phyloP scores from a whole-genome alignment of 2,329 filamentous ascomycete genomes.

The Calonectria pteridis region DNA sequence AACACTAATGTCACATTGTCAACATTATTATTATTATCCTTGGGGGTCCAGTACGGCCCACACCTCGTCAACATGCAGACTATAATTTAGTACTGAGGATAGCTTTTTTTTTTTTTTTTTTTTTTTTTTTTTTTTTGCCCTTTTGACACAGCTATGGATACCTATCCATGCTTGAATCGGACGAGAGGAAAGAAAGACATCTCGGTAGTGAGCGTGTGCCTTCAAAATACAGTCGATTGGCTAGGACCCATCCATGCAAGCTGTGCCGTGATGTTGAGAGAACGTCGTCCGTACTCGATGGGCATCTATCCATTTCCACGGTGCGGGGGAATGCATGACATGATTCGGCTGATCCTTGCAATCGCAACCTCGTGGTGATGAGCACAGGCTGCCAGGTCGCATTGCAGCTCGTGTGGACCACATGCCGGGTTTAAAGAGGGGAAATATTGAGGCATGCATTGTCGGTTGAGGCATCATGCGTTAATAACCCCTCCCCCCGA shows the following conservation, averaged over 20 bases:
- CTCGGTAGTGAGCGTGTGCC: background rate
- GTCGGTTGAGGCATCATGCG: background rate
- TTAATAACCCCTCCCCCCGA: background rate
- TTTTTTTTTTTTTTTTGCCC: background rate
- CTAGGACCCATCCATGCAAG: background rate
- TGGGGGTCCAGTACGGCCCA: no score
- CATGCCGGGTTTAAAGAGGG: background rate
- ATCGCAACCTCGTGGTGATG: background rate
- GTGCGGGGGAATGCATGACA: conserved; percentile 5
- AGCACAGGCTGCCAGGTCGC: background rate
- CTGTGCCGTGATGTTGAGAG: background rate
- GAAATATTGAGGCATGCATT: background rate
- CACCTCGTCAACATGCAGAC: background rate
- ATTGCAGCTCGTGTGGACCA: background rate
- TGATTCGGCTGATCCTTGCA: background rate
- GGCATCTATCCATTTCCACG: background rate
- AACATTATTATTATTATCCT: no score
- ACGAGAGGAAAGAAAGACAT: background rate
- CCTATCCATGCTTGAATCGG: background rate
- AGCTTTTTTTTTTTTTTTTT: background rate
- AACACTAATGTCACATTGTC: background rate
- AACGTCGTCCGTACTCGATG: background rate
- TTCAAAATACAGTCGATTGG: background rate
- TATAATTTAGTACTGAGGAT: background rate
- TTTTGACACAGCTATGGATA: background rate